These are phyloP conservation scores for Ogataea zsoltii DNA, from an alignment of 805 yeast genomes.

Conservation along the genomic window DNA sequence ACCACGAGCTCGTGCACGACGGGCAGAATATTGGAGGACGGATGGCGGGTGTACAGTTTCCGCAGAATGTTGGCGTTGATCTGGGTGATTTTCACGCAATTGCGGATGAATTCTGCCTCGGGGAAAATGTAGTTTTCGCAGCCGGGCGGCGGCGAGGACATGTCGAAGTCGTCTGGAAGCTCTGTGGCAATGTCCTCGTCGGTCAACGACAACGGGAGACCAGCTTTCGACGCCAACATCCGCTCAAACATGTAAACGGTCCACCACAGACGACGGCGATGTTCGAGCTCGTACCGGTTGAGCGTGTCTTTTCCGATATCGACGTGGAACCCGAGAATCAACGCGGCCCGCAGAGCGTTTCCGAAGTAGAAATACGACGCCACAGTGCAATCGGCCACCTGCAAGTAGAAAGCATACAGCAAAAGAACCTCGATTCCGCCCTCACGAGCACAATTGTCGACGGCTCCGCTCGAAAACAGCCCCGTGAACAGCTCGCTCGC, in stretches of 20 bases:
- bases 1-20: constrained; percentile 70
- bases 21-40: constrained; percentile 73
- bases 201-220: constrained; percentile 74
- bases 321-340: constrained; percentile 78
- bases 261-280: constrained; percentile 42
- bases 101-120: constrained; percentile 72
- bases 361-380: constrained; percentile 83
- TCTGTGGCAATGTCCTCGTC: constrained; percentile 82
- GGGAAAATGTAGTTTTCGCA: constrained; percentile 72
- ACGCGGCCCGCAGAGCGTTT: constrained; percentile 67
- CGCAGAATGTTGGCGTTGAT: constrained; percentile 74
- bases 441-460: constrained; percentile 73
- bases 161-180: constrained; percentile 70
- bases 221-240: constrained; percentile 82
- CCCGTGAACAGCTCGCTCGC: constrained; percentile 81
- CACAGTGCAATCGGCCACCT: constrained; percentile 82
- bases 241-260: constrained; percentile 49
- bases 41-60: constrained; percentile 71
- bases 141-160: constrained; percentile 59
- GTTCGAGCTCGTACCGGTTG: constrained; percentile 55
- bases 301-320: constrained; percentile 69
- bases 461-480: constrained; percentile 74
- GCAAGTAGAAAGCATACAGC: constrained; percentile 74
- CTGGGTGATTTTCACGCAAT: constrained; percentile 76
- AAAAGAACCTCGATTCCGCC: constrained; percentile 79